Evolutionary conservation across 2,329 filamentous ascomycete species (phyloP).

Genomic region (Sclerotinia trifoliorum): DNA sequence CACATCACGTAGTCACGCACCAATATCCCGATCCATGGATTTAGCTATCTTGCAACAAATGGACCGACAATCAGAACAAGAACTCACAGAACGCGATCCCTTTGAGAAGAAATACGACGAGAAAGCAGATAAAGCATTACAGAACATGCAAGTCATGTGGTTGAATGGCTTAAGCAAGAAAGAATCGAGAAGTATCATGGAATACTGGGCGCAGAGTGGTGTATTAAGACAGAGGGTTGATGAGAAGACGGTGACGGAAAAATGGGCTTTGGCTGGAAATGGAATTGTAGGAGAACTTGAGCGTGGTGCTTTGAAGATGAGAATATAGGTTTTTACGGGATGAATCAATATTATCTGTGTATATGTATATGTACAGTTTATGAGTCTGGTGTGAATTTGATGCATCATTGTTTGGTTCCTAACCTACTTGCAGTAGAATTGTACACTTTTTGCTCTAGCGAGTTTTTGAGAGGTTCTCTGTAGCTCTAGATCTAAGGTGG

Average conservation of each 20-base stretch:
- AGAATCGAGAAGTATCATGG: conserved; percentile 78
- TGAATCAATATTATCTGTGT: not conserved
- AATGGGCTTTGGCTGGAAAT: conserved; percentile 79
- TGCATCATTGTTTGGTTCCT: not conserved
- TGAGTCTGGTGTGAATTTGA: not conserved
- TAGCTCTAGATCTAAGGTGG: not conserved
- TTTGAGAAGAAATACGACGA: conserved; percentile 58
- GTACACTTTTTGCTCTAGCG: not conserved
- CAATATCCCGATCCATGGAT: conserved; percentile 63
- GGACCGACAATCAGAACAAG: conserved; percentile 44
- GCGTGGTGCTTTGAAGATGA: conserved; percentile 53
- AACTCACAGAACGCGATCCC: conserved; percentile 49
- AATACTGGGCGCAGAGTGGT: conserved; percentile 90
- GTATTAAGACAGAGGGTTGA: conserved; percentile 70
- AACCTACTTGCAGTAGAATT: not conserved
- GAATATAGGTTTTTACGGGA: conserved; percentile 30
- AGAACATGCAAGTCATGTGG: conserved; percentile 52
- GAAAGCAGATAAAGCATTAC: conserved; percentile 53
- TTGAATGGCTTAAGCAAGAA: conserved; percentile 67
- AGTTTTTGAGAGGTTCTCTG: not conserved
- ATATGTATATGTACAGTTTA: not conserved
- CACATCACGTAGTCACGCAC: conserved; percentile 69
- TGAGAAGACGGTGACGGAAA: conserved; percentile 70
- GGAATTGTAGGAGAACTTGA: conserved; percentile 87
- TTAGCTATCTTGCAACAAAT: conserved; percentile 61